Base-by-base conservation (phyloP, 208 protist genomes). In the Acanthamoeba castellanii region DNA sequence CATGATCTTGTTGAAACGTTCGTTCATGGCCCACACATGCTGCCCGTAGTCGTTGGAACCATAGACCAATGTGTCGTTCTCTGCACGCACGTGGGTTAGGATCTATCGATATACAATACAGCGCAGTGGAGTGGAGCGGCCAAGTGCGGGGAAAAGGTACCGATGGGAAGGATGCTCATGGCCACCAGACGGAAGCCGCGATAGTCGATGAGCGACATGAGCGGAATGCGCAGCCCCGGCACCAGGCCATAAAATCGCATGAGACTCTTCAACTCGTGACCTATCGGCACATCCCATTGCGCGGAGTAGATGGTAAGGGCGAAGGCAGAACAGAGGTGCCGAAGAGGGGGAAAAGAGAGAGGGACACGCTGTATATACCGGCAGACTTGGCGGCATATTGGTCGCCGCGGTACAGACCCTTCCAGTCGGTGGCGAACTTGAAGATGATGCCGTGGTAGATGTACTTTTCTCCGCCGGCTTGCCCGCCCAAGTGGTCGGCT, bases 141-240 rank as follows among this genome's bases (percentile, higher is more conserved):
- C 4, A 66, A 20, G 22, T 66, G 59, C 59, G 59, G 59, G 20
- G 25, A 0, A 13, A 30, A 30, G 27, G 59, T 94, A 61, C 50
- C 68, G 32, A 95, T 94, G 37, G 94, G 94, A 7, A 94, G 90
- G n/a, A 95, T 93, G 74, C 74, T 66, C 50, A 82, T 66, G 37
- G 94, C 94, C 18, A 95, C 66, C 27, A 95, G 34, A 8, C 94
- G 94, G 42, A 87, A 94, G 32, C 94, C 94, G 1, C 70, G 32
- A n/a, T 94, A 95, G 61, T 95, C 94, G 30, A 95, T 70, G n/a
- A 94, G 30, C 13, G 87, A 50, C 94, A 95, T 95, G 32, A 95
- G 90, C 47, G 87, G 87, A 16, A 95, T 66, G 22, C 45, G 57
- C 25, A 95, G 61, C 1, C 78, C 91, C 9, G 59, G 59, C 20